These are phyloP conservation scores for Diutina sp. DNA, from an alignment of 1,139 yeast genomes.

Conservation along the genomic window DNA sequence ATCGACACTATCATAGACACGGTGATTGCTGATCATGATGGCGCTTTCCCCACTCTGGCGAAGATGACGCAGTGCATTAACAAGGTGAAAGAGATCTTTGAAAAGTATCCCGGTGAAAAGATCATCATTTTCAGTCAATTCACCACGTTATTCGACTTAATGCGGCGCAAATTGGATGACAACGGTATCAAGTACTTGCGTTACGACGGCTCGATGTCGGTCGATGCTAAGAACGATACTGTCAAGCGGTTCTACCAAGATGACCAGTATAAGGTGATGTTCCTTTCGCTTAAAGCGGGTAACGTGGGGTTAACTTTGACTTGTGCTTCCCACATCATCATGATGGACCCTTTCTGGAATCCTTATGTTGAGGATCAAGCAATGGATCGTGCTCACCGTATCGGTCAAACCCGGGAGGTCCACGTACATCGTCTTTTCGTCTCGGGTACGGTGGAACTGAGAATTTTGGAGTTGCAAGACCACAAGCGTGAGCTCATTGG, in stretches of 20 bases:
- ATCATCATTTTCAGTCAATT: slow-evolving; percentile 78
- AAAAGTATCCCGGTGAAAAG: slow-evolving; percentile 40
- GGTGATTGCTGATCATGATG: not conserved
- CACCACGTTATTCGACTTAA: slow-evolving; percentile 60
- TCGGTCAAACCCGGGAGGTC: slow-evolving; percentile 75
- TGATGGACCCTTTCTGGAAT: slow-evolving; percentile 94
- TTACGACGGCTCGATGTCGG: slow-evolving; percentile 75
- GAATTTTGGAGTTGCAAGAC: slow-evolving; percentile 67
- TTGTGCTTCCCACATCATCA: slow-evolving; percentile 82
- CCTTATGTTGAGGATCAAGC: slow-evolving; percentile 96
- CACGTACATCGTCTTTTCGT: slow-evolving; percentile 60
- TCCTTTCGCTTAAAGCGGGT: slow-evolving; percentile 81
- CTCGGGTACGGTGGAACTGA: slow-evolving; percentile 65
- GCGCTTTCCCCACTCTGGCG: slow-evolving; percentile 34
- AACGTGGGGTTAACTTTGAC: slow-evolving; percentile 87
- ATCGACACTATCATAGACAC: not conserved
- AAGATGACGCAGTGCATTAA: slow-evolving; percentile 40
- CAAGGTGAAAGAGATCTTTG: slow-evolving; percentile 28
- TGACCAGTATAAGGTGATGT: slow-evolving; percentile 36
- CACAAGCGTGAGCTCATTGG: slow-evolving; percentile 65
- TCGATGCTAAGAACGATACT: slow-evolving; percentile 48
- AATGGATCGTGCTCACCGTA: slow-evolving; percentile 87
- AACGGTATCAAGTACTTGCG: slow-evolving; percentile 39
- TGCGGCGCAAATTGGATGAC: slow-evolving; percentile 42
- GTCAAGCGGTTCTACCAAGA: slow-evolving; percentile 55